Evolutionary conservation across 768 basidiomycete species (phyloP).

Genomic region (Trametes punicea): DNA sequence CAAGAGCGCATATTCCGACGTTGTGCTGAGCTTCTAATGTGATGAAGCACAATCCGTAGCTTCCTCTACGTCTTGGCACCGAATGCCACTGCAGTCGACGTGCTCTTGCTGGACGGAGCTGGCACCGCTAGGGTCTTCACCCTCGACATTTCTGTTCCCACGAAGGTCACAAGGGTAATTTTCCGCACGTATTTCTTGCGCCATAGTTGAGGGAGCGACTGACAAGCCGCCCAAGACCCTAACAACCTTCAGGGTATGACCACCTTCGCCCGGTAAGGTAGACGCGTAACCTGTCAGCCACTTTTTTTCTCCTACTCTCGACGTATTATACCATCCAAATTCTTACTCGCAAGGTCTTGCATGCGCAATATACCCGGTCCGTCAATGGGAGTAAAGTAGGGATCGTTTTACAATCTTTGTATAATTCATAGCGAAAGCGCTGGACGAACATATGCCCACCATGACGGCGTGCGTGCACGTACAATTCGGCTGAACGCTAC

Average conservation of each 20-base stretch:
- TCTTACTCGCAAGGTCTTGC: background rate
- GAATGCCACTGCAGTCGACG: conserved; percentile 38
- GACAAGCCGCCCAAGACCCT: conserved; percentile 21
- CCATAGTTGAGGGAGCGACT: background rate
- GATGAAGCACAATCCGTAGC: conserved; percentile 23
- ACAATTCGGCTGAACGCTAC: no score
- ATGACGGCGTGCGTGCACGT: no score
- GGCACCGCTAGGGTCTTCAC: conserved; percentile 34
- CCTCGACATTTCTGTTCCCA: conserved; percentile 33
- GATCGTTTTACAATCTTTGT: no score
- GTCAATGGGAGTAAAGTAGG: background rate
- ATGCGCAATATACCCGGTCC: conserved; percentile 1
- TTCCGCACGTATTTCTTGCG: conserved; percentile 31
- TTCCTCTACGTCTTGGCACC: conserved; percentile 41
- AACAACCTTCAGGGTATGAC: conserved; percentile 39
- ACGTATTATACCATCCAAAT: background rate
- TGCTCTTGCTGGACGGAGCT: conserved; percentile 37
- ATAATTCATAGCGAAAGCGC: no score
- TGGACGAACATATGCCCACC: no score
- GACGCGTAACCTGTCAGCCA: no score
- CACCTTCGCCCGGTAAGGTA: conserved; percentile 25
- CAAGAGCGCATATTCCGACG: conserved; percentile 26
- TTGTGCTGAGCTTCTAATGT: background rate
- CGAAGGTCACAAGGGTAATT: conserved; percentile 32
- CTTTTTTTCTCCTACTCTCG: background rate